Base-by-base conservation (phyloP, 129 eudicot species). In the Heracleum sosnowskyi region DNA sequence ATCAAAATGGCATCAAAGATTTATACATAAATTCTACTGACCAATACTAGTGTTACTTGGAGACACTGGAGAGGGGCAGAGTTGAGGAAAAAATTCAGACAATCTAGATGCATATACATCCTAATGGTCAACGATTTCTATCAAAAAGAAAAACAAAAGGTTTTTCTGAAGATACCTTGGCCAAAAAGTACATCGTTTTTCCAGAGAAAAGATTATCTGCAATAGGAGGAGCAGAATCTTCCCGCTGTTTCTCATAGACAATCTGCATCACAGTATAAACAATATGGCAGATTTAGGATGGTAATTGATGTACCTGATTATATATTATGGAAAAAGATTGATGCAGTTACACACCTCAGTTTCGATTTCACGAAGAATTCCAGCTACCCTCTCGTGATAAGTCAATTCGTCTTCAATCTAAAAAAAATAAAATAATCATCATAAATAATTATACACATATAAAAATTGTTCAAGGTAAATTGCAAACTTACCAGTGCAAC, bases 161-260 rank as follows among this genome's bases (percentile, higher is more conserved):
- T 70, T 35, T 36, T 78, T 62, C 33, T 39, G 76, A 72, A 68
- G 77, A 64, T 90, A 91, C 98, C 94, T 89, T 90, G 10, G 97
- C 97, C 86, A 96, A 78, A 91, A 89, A 96, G 85, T 96, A 96
- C 87, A 89, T 90, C 0, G 94, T 92, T 77, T 87, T 96, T 41
- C 87, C 93, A 29, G 97, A 89, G 49, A 70, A 64, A 74, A 81
- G 96, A 78, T 80, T 88, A 74, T 91, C 76, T 73, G 99, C 91
- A 55, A 86, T 77, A 42, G 99, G 99, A 69, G 97, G 99, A 76
- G 97, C 93, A 45, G 97, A 87, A 85, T 96, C 99, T 92, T 94
- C 89, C 84, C 92, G 87, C 80, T 96, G 99, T 86, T 92, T 96
- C 84, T 96, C 99, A 7, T 97, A 96, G n/a, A 96, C 97, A 89